A percentile compares a stretch with the other conserved stretches of the same genome.
These are phyloP conservation scores for Irpex sp. DNA, from an alignment of 1,284 basidiomycete species.

Conservation along the genomic window DNA sequence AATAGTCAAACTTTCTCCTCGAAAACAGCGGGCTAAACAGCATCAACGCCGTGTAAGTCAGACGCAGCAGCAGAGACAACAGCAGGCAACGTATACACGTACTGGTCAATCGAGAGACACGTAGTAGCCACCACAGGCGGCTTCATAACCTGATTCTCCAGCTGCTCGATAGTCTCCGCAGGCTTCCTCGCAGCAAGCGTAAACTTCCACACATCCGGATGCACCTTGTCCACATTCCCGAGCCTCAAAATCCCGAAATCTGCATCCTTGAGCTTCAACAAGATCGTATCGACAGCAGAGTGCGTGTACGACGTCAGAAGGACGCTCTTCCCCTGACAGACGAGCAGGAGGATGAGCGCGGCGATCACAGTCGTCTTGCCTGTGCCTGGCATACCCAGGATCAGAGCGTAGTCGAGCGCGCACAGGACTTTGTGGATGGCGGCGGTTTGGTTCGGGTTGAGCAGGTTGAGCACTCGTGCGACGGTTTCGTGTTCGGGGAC, in stretches of 20 bases:
- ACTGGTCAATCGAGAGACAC: constrained; percentile 92
- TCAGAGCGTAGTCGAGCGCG: constrained; percentile 86
- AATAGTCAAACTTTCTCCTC: constrained; percentile 88
- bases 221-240: constrained; percentile 91
- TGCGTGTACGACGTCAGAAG: constrained; percentile 93
- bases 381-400: constrained; percentile 97
- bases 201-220: constrained; percentile 70
- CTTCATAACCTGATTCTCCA: constrained; percentile 75
- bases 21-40: constrained; percentile 72
- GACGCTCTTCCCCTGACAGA: constrained; percentile 79
- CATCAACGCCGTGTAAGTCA: neutral
- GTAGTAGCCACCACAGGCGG: constrained; percentile 96
- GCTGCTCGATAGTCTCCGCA: constrained; percentile 65
- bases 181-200: constrained; percentile 54
- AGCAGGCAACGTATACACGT: constrained; percentile 26
- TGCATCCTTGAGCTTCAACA: constrained; percentile 69
- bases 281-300: constrained; percentile 94
- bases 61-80: too few species aligned
- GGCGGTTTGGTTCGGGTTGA: constrained; percentile 73
- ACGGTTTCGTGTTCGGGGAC: constrained; percentile 3
- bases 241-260: constrained; percentile 78
- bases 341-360: constrained; percentile 78
- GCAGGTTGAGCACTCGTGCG: constrained; percentile 16
- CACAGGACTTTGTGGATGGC: constrained; percentile 74
- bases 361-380: constrained; percentile 97